Evolutionary conservation across 2,329 filamentous ascomycete species (phyloP).

Genomic region (Verruconis gallopava): DNA sequence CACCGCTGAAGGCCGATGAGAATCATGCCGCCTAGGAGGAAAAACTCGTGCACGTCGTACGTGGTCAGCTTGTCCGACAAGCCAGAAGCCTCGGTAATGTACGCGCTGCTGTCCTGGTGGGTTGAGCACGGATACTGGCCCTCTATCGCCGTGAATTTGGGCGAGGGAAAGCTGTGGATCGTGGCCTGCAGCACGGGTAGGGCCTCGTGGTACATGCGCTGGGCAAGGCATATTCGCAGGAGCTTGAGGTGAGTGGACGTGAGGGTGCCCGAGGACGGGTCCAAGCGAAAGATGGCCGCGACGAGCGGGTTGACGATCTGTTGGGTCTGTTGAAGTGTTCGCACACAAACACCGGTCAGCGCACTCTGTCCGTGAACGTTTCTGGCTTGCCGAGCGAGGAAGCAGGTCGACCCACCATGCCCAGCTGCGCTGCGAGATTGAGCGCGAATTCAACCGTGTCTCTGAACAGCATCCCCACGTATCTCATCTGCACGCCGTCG

Average conservation of each 20-base stretch:
- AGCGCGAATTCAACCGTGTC: constrained; percentile 28
- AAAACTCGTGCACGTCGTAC: constrained; percentile 41
- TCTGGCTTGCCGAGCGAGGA: too few relatives aligned
- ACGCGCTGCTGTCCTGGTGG: constrained; percentile 36
- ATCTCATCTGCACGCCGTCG: constrained; percentile 42
- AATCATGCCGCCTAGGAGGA: constrained; percentile 35
- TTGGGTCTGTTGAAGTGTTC: background rate
- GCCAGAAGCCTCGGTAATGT: constrained; percentile 46
- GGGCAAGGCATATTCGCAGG: constrained; percentile 43
- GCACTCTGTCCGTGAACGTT: too few relatives aligned
- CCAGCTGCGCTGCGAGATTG: background rate
- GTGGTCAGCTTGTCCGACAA: constrained; percentile 43
- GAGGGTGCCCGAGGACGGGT: constrained; percentile 53
- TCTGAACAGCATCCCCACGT: constrained; percentile 36
- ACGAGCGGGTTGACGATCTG: constrained; percentile 17
- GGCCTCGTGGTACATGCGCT: constrained; percentile 40
- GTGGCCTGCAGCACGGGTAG: constrained; percentile 50
- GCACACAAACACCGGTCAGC: too few relatives aligned
- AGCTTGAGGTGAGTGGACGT: constrained; percentile 50
- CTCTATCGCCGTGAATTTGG: constrained; percentile 20
- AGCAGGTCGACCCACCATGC: background rate
- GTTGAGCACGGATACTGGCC: constrained; percentile 29
- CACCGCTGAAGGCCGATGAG: constrained; percentile 33
- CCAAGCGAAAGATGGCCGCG: constrained; percentile 47
- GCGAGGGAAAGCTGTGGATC: constrained; percentile 50